phyloP scores from a whole-genome alignment of 371 early-diverging fungal species.

The Batkoa obscura region DNA sequence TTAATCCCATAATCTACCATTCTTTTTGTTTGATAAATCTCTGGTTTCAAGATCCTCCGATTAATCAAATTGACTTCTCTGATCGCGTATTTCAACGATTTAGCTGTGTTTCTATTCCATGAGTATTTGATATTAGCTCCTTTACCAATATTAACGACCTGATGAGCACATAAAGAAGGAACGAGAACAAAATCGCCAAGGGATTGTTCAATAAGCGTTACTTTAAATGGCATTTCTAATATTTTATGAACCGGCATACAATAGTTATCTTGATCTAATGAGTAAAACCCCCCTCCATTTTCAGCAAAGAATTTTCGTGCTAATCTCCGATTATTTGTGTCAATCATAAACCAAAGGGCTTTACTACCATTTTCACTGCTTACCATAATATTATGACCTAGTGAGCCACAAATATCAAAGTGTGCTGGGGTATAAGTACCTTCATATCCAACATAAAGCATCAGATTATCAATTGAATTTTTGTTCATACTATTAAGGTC shows the following conservation, averaged over 20 bases:
- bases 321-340: constrained; percentile 8
- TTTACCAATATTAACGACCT: constrained; percentile 10
- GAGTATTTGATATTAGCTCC: constrained; percentile 13
- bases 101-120: constrained; percentile 16
- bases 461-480: constrained; percentile 15
- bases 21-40: neutral
- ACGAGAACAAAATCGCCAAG: constrained; percentile 18
- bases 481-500: constrained; percentile 13
- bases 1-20: neutral
- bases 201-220: constrained; percentile 15
- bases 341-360: constrained; percentile 17
- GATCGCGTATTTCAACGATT: constrained; percentile 10
- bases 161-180: constrained; percentile 14
- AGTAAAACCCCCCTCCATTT: constrained; percentile 7
- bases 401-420: constrained; percentile 17
- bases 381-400: constrained; percentile 20
- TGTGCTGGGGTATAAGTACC: constrained; percentile 19
- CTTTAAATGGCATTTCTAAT: constrained; percentile 11
- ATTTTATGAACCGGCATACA: constrained; percentile 10
- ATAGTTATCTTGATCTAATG: constrained; percentile 2
- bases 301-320: constrained; percentile 10
- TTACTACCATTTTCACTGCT: constrained; percentile 13
- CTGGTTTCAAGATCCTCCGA: neutral
- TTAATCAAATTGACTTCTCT: constrained; percentile 9
- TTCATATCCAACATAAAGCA: constrained; percentile 17